Evolutionary conservation across 345 rosid genomes (phyloP).

Genomic region (Hirschfeldia incana): DNA sequence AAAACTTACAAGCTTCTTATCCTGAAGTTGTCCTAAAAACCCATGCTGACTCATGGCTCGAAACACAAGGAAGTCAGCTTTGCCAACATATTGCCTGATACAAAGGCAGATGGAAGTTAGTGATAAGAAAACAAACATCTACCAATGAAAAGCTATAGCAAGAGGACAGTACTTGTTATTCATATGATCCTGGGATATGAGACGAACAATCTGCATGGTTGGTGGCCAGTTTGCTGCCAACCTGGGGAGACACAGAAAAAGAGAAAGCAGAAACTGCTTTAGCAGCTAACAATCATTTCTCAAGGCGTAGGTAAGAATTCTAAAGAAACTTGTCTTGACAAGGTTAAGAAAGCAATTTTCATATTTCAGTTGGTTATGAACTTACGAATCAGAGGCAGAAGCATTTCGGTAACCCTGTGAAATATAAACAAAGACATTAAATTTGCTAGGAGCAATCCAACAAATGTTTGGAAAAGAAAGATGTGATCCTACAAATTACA

Average conservation of each 20-base stretch:
- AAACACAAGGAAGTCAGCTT: conserved; percentile 94
- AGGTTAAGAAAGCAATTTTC: neutral
- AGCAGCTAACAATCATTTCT: conserved; percentile 3
- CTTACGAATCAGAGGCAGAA: conserved; percentile 93
- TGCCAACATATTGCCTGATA: conserved; percentile 89
- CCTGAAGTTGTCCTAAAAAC: conserved; percentile 92
- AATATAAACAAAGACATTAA: conserved; percentile 27
- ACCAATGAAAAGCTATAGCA: conserved; percentile 22
- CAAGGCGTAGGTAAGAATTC: neutral
- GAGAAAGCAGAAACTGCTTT: conserved; percentile 1
- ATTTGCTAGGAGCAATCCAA: conserved; percentile 12
- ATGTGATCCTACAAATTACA: neutral
- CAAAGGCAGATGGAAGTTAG: conserved; percentile 20
- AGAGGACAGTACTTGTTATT: conserved; percentile 73
- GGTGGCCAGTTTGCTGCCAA: conserved; percentile 97
- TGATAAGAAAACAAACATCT: conserved; percentile 22
- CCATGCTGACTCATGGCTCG: conserved; percentile 98
- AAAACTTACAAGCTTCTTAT: conserved; percentile 92
- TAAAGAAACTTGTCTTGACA: neutral
- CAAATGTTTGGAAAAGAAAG: conserved; percentile 3
- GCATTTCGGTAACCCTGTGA: conserved; percentile 91
- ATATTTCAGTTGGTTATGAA: conserved; percentile 14
- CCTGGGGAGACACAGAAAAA: conserved; percentile 47
- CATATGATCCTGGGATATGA: conserved; percentile 97
- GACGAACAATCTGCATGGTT: conserved; percentile 94